A percentile compares a stretch with the other conserved stretches of the same genome.
Conservation (phyloP, 2,329 filamentous ascomycete species). For the Penicillium sp. region DNA sequence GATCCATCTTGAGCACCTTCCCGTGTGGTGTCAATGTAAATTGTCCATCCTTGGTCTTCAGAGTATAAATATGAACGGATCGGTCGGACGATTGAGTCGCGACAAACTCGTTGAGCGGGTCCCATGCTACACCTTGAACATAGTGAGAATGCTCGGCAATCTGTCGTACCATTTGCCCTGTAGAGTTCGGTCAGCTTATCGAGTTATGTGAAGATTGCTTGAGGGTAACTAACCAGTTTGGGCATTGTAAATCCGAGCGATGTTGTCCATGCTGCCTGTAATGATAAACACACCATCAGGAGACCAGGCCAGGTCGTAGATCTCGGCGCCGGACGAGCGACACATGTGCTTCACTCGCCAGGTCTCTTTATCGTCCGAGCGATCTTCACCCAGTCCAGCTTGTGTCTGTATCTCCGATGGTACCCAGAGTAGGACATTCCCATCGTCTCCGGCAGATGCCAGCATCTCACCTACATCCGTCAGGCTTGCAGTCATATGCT, state of each 20-base stretch:
- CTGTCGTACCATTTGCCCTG: conserved; percentile 72
- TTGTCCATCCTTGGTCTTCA: conserved; percentile 94
- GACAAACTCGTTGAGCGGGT: conserved; percentile 95
- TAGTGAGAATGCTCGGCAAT: conserved; percentile 98
- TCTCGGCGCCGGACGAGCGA: conserved; percentile 87
- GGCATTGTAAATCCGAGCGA: conserved; percentile 94
- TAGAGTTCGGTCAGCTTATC: conserved; percentile 21
- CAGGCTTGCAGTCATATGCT: conserved; percentile 17
- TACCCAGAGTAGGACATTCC: conserved; percentile 95
- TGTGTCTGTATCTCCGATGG: conserved; percentile 72
- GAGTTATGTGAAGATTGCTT: background rate
- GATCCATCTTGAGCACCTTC: conserved; percentile 85
- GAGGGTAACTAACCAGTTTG: conserved; percentile 66
- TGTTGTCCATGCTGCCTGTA: conserved; percentile 98
- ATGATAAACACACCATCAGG: conserved; percentile 97
- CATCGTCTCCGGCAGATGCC: conserved; percentile 93
- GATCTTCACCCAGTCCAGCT: conserved; percentile 73
- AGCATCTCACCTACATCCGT: conserved; percentile 72
- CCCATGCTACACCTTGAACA: conserved; percentile 97
- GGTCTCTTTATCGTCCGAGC: conserved; percentile 87
- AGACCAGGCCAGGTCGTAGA: conserved; percentile 98
- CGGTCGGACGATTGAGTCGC: conserved; percentile 97
- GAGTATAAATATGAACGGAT: conserved; percentile 93
- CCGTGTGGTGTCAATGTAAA: conserved; percentile 77
- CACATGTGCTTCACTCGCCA: conserved; percentile 99